These are phyloP conservation scores for Iris macrosiphon DNA, from an alignment of 106 monocot genomes.

Conservation along the genomic window DNA sequence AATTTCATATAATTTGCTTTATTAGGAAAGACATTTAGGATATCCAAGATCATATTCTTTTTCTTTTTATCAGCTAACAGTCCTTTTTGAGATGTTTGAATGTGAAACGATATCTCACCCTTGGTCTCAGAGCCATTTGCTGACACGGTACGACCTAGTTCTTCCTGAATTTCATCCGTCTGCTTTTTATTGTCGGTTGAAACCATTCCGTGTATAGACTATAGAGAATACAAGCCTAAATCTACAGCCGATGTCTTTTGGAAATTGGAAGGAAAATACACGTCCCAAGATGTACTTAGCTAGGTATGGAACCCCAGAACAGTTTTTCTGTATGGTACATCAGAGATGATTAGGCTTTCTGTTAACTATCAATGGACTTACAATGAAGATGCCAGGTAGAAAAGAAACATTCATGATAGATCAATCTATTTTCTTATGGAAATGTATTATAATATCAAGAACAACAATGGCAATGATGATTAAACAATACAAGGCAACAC, in stretches of 20 bases:
- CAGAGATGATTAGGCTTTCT: too few species aligned
- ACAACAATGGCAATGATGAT: too few species aligned
- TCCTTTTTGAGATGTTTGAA: conserved; percentile 24
- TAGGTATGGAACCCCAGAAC: neutral
- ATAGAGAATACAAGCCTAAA: neutral
- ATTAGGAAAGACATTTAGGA: conserved; percentile 6
- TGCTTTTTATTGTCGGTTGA: conserved; percentile 24
- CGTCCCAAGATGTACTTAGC: neutral
- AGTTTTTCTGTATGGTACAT: too few species aligned
- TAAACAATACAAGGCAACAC: too few species aligned
- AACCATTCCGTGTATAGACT: conserved; percentile 32
- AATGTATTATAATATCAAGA: too few species aligned
- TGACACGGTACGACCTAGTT: neutral
- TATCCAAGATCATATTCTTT: conserved; percentile 11
- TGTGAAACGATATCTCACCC: conserved; percentile 14
- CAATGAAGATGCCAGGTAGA: too few species aligned
- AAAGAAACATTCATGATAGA: too few species aligned
- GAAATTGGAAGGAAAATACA: neutral
- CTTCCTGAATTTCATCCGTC: conserved; percentile 44
- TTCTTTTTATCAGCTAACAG: conserved; percentile 23
- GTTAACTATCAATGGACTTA: too few species aligned
- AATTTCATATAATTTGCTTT: conserved; percentile 33
- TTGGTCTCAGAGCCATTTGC: conserved; percentile 10
- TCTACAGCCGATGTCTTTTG: neutral
- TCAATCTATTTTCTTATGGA: too few species aligned